Conservation (phyloP, 306 rosid genomes). For the Cucumis melo region DNA sequence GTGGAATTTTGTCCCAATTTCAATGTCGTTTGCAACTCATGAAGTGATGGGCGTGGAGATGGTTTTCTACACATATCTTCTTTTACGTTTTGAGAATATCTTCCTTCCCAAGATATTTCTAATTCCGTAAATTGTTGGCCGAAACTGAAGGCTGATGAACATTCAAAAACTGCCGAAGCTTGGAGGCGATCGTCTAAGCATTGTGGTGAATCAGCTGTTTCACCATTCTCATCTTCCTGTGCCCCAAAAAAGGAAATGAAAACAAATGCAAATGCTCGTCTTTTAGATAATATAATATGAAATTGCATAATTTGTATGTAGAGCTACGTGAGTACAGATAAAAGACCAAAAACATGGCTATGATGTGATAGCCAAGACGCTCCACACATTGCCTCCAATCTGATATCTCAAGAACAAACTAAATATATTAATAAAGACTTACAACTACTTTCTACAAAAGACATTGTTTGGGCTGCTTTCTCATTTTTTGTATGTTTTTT, state of each 20-base stretch:
- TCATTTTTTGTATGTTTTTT: too few relatives aligned
- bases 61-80: conserved; percentile 7
- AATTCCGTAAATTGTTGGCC: conserved; percentile 14
- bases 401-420: too few relatives aligned
- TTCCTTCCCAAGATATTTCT: conserved; percentile 15
- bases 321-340: background rate
- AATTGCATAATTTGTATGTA: background rate
- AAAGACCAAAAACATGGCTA: background rate
- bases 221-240: conserved; percentile 45
- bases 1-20: conserved; percentile 10
- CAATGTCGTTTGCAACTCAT: conserved; percentile 9
- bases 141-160: conserved; percentile 20
- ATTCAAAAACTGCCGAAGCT: conserved; percentile 14
- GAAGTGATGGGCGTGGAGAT: conserved; percentile 3
- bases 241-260: background rate
- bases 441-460: too few relatives aligned
- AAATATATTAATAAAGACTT: too few relatives aligned
- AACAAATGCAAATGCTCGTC: conserved; percentile 8
- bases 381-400: background rate
- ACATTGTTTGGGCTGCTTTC: too few relatives aligned
- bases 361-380: background rate
- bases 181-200: conserved; percentile 14
- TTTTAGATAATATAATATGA: background rate
- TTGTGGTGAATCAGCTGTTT: conserved; percentile 19
- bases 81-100: conserved; percentile 12